Evolutionary conservation across 192 early-diverging fungal genomes (phyloP), one percentile per base, ranked within the genome.

Genomic region (Linnemannia hyalina): DNA sequence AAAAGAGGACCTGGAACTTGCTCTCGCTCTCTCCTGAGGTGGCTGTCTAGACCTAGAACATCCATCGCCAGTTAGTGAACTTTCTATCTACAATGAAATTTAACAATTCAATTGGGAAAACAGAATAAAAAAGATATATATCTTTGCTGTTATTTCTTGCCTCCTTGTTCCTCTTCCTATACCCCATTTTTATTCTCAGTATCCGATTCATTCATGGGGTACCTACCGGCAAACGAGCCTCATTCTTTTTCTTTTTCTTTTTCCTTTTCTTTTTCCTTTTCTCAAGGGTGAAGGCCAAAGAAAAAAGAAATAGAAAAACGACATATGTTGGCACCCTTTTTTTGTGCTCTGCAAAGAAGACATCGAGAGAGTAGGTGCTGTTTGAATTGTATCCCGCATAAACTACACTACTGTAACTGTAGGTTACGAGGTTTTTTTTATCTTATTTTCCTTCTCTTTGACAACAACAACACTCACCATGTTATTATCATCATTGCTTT

Each of bases 1-100:
- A n/a, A 60, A 60, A 65, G 26, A 35, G 60, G 60, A 65, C 60
- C 60, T 65, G 60, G 60, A 65, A 65, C 60, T 29, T 46, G 44
- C 60, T 55, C 52, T 46, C 52, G 4, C 22, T 23, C 22, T 55
- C 22, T 18, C 55, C 11, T 65, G 11, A 1, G 11, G 60, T 65
- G 11, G 60, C 32, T 65, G 60, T 65, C 60, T 32, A 65, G 60
- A 65, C 29, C 60, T 65, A 65, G 60, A 65, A 32, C 60, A 26
- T 65, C 60, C 9, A 55, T 52, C 15, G 49, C 18, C 16, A 18
- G 16, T 46, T 23, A 18, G 52, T 40, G 38, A 38, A 1, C 23
- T 23, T 60, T 22, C 55, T n/a, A 13, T 3, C 29, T 11, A 11
- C 3, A 65, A 16, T 32, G 32, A 65, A 23, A 9, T 2, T 3